phyloP scores from a whole-genome alignment of 345 rosid genomes.

The Salix koriyanagi region DNA sequence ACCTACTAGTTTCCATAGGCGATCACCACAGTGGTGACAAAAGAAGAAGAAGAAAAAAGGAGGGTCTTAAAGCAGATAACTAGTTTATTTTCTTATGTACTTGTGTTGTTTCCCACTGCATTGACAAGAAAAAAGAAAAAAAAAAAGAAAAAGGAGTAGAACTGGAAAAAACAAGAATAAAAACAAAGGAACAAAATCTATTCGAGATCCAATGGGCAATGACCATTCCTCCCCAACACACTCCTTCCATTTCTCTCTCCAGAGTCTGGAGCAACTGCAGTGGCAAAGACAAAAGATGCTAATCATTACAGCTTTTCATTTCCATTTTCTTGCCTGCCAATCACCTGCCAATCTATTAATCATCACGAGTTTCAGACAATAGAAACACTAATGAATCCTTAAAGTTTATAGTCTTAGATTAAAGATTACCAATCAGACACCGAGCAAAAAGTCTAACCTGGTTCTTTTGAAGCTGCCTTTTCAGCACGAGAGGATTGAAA shows the following conservation, averaged over 20 bases:
- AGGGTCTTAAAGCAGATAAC: slow-evolving; percentile 6
- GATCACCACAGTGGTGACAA: slow-evolving; percentile 5
- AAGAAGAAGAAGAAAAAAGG: background rate
- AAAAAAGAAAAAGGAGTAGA: slow-evolving; percentile 17
- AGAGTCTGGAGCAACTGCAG: slow-evolving; percentile 22
- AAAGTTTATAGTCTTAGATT: background rate
- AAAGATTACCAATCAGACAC: background rate
- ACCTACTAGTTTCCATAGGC: background rate
- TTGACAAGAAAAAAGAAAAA: slow-evolving; percentile 37
- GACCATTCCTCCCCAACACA: slow-evolving; percentile 6
- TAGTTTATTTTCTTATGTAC: slow-evolving; percentile 15
- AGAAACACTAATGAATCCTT: background rate
- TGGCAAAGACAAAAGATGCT: slow-evolving; percentile 23
- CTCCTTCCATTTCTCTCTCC: slow-evolving; percentile 20
- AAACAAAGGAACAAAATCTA: slow-evolving; percentile 27
- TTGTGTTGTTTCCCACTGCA: slow-evolving; percentile 46
- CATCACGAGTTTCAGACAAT: slow-evolving; percentile 7
- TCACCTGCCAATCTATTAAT: slow-evolving; percentile 34
- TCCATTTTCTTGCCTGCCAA: slow-evolving; percentile 41
- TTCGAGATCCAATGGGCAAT: slow-evolving; percentile 29
- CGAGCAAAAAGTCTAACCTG: slow-evolving; percentile 20
- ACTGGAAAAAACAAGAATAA: slow-evolving; percentile 16
- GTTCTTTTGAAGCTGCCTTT: slow-evolving; percentile 34
- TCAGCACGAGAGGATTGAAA: slow-evolving; percentile 33
- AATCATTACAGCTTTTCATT: slow-evolving; percentile 29